Base-by-base conservation (phyloP, 2,329 filamentous ascomycete species). In the Capronia coronata region DNA sequence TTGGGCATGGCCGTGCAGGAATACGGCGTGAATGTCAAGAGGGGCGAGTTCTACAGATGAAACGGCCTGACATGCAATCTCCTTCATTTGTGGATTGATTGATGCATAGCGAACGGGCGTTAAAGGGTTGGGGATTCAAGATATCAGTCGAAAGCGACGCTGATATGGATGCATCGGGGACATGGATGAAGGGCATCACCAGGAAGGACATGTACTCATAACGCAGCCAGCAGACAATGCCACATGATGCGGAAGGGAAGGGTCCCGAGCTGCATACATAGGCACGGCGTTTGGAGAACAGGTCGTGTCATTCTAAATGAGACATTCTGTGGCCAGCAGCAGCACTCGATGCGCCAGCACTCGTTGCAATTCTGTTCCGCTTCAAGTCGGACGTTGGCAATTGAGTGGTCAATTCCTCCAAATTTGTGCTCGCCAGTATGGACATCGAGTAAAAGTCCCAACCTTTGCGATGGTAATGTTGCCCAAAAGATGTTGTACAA, bases 1-100 rank as follows among this genome's bases (percentile, higher is more conserved):
- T 69, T 98, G 62, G 93, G 93, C 13, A 97, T 97, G 89, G 93
- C 93, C 1, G 91, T 97, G 23, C 87, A 87, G 25, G 93, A 98
- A 74, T 98, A 97, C 66, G 93, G 93, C 1, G 89, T 98, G 45
- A 98, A 95, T 65, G 86, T 97, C 46, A 97, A 95, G 80, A 79
- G 93, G 57, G 90, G 91, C 64, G 93, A 98, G 72, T 98, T 97
- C 66, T 98, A 98, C 68, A 79, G 90, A 62, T 96, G 67, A 74
- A 48, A 22, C 7, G 16, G 22, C 11, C 38, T 10, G 25, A n/a
- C 16, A 25, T n/a, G 8, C 22, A 23, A 41, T 42, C 22, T 8
- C 11, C 18, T 21, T n/a, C 8, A 27, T 37, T 43, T 18, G 14
- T 16, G 19, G 32, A 19, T 37, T 45, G 35, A 14, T 19, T 29